Evolutionary conservation across 345 rosid genomes (phyloP), one percentile per base, ranked within the genome.

Genomic region (Anastatica hierochuntica): DNA sequence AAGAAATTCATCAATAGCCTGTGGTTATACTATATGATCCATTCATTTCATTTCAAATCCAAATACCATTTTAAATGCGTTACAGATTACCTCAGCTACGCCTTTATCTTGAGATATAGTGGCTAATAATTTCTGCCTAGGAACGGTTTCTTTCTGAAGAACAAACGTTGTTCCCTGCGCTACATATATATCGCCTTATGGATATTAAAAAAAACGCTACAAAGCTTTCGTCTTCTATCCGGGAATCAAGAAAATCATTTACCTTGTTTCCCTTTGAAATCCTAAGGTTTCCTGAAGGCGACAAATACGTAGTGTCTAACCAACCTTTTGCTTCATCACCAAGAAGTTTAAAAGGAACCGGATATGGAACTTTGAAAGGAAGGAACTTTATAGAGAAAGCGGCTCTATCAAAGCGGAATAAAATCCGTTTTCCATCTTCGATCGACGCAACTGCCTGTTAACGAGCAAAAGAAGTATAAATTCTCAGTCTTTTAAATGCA

Each of bases 301-400:
- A 87, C 74, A 90, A 61, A 56, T 87, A 87, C 1, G 96, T 81
- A 2, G 74, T 87, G 64, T 92, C 98, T 53, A 82, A 58, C 96
- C 98, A 92, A 27, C 98, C 95, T 66, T 81, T 88, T 16, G 89
- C 96, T 61, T 92, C 98, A 76, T 92, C 90, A 57, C 98, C 98
- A 47, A 92, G 96, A 68, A 92, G 86, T 73, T 73, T 71, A 68
- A 90, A 90, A 39, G 98, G 98, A 43, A 90, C 94, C 10, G 95
- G 98, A 64, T 90, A 90, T 46, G 98, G 98, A 53, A 90, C 85
- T 71, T 82, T 82, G 50, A 90, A 82, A 0, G 98, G 98, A 48
- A 90, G 71, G n/a, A 87, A 82, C 35, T 84, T 90, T 4, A 90
- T 60, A 14, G 89, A 60, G 52, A 87, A 87, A 9, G 95, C 85